Conservation (phyloP, 2,329 filamentous ascomycete species). For the Pestalotiopsis sp. region DNA sequence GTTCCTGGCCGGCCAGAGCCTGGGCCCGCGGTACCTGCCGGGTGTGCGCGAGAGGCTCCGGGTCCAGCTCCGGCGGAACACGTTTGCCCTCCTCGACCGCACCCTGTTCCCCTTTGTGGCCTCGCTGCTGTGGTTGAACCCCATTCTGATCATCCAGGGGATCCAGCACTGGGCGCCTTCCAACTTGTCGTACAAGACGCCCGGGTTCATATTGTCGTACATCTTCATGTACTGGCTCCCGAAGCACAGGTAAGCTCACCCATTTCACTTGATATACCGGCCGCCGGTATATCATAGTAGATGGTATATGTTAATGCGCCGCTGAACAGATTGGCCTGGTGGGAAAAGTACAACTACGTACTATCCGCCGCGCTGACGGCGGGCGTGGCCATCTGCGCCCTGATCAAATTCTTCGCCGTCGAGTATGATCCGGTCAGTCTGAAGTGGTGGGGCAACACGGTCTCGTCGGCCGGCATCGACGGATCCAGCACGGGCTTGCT, state of each 20-base stretch:
- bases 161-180: slow-evolving; percentile 46
- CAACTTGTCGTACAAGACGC: slow-evolving; percentile 46
- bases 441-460: slow-evolving; percentile 47
- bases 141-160: slow-evolving; percentile 43
- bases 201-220: slow-evolving; percentile 41
- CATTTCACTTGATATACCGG: slow-evolving; percentile 7
- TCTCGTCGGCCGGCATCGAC: slow-evolving; percentile 10
- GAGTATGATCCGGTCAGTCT: slow-evolving; percentile 39
- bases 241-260: slow-evolving; percentile 26
- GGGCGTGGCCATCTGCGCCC: slow-evolving; percentile 43
- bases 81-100: slow-evolving; percentile 37
- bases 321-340: slow-evolving; percentile 36
- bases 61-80: slow-evolving; percentile 28
- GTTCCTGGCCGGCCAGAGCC: slow-evolving; percentile 36
- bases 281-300: neutral
- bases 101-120: slow-evolving; percentile 41
- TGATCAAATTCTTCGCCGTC: slow-evolving; percentile 47
- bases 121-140: slow-evolving; percentile 44
- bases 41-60: slow-evolving; percentile 35
- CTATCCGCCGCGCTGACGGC: slow-evolving; percentile 44
- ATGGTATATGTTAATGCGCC: neutral
- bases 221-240: slow-evolving; percentile 48
- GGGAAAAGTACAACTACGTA: slow-evolving; percentile 51
- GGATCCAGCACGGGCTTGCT: slow-evolving; percentile 11
- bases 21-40: slow-evolving; percentile 38